phyloP scores from a whole-genome alignment of 164 flowering plant genomes.

The Cinnamomum micranthum region DNA sequence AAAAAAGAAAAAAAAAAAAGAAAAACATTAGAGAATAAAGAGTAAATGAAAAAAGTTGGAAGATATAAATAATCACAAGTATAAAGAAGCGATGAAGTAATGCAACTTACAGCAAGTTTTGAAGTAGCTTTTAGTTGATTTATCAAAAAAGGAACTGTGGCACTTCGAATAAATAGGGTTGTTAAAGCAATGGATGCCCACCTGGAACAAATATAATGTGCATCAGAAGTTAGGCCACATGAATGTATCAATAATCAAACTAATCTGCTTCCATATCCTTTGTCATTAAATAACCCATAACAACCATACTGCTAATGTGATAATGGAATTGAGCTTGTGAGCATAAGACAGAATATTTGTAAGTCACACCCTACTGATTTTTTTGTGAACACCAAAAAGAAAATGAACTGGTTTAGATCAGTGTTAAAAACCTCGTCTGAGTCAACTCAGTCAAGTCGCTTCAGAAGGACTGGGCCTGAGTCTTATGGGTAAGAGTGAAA shows the following conservation, averaged over 20 bases:
- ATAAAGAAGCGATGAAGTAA: background rate
- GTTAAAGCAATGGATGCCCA: constrained; percentile 80
- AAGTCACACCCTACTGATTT: too few species aligned
- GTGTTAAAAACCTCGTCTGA: too few species aligned
- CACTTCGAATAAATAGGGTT: constrained; percentile 66
- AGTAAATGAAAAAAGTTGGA: background rate
- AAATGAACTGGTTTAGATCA: background rate
- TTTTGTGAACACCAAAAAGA: background rate
- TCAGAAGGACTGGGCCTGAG: too few species aligned
- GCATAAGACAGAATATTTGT: too few species aligned
- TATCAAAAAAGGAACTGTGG: constrained; percentile 64
- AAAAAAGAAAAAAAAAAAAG: too few species aligned
- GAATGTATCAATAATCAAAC: background rate
- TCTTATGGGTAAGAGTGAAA: too few species aligned
- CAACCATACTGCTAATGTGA: too few species aligned
- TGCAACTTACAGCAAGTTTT: constrained; percentile 57
- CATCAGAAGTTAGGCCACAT: background rate
- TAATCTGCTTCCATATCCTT: background rate
- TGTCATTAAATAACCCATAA: background rate
- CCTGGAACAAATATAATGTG: constrained; percentile 38
- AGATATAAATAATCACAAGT: background rate
- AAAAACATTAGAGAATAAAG: background rate
- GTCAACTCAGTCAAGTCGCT: too few species aligned
- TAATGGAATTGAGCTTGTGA: background rate
- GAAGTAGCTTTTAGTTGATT: constrained; percentile 73